phyloP scores from a whole-genome alignment of 176 grass and related monocot genomes.

The Phyllostachys edulis region DNA sequence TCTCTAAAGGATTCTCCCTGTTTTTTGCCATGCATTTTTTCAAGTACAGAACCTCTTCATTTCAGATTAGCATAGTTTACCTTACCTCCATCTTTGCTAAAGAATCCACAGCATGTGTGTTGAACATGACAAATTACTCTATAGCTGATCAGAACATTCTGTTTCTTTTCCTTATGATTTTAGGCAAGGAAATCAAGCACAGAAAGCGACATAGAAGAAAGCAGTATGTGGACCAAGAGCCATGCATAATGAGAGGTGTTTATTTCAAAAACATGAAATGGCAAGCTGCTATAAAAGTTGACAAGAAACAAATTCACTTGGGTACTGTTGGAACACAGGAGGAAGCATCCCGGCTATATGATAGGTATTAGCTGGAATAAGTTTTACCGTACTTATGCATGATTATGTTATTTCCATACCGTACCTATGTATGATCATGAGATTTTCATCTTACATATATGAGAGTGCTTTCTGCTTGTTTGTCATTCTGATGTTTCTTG shows the following conservation, averaged over 20 bases:
- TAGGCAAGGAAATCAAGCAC: constrained; percentile 89
- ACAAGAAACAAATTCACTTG: constrained; percentile 99
- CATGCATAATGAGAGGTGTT: constrained; percentile 89
- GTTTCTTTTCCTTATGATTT: neutral
- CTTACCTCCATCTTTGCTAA: neutral
- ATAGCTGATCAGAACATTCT: constrained; percentile 17
- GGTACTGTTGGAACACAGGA: constrained; percentile 93
- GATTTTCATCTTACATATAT: neutral
- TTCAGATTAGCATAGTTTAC: neutral
- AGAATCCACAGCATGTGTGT: neutral
- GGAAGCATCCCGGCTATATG: constrained; percentile 92
- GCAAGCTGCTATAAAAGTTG: constrained; percentile 99
- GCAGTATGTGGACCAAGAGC: constrained; percentile 85
- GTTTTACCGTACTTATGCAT: neutral
- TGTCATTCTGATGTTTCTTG: neutral
- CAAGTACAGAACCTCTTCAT: neutral
- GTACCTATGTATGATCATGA: neutral
- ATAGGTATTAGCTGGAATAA: constrained; percentile 68
- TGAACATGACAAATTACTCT: constrained; percentile 20
- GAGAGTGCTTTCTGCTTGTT: neutral
- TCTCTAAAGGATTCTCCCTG: neutral
- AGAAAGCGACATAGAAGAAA: constrained; percentile 93
- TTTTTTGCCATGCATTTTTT: neutral
- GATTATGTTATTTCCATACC: constrained; percentile 15
- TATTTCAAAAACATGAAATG: constrained; percentile 99